Evolutionary conservation across 192 early-diverging fungal genomes (phyloP).

Genomic region (Chytriomyces confervae): DNA sequence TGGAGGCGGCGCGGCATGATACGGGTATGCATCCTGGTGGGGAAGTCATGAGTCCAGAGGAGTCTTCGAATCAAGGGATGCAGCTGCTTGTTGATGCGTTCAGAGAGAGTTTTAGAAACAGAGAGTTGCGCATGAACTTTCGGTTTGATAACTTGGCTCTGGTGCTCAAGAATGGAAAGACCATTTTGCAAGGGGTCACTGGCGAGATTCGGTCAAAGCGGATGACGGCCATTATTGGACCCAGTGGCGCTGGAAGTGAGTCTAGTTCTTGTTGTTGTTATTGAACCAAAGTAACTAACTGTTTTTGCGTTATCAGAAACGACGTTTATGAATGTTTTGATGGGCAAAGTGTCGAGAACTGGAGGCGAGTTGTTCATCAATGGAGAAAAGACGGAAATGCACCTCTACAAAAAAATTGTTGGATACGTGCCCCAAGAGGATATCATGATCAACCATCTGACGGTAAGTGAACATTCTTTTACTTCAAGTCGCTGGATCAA

Average conservation of each 20-base stretch:
- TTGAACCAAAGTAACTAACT: not conserved
- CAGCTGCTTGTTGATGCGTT: slow-evolving; percentile 30
- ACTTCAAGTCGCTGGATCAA: slow-evolving; percentile 20
- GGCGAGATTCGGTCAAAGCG: slow-evolving; percentile 78
- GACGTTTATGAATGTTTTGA: slow-evolving; percentile 55
- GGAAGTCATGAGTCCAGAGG: slow-evolving; percentile 15
- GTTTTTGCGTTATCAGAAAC: slow-evolving; percentile 37
- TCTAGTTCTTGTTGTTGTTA: not conserved
- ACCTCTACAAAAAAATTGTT: slow-evolving; percentile 50
- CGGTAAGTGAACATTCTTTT: slow-evolving; percentile 59
- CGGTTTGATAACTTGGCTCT: slow-evolving; percentile 48
- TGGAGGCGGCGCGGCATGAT: not conserved
- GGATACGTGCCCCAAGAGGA: slow-evolving; percentile 58
- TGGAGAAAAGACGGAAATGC: slow-evolving; percentile 41
- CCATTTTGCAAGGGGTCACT: slow-evolving; percentile 70
- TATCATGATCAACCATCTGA: slow-evolving; percentile 50
- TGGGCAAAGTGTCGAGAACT: slow-evolving; percentile 45
- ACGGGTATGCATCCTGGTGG: not conserved
- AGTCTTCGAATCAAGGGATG: slow-evolving; percentile 30
- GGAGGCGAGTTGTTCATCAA: slow-evolving; percentile 46
- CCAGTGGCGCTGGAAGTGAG: slow-evolving; percentile 80
- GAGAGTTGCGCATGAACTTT: slow-evolving; percentile 47
- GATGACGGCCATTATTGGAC: slow-evolving; percentile 89
- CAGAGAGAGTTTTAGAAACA: slow-evolving; percentile 30
- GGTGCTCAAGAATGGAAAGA: slow-evolving; percentile 52